Evolutionary conservation across 371 early-diverging fungal genomes (phyloP).

Genomic region (Mortierella sp.): DNA sequence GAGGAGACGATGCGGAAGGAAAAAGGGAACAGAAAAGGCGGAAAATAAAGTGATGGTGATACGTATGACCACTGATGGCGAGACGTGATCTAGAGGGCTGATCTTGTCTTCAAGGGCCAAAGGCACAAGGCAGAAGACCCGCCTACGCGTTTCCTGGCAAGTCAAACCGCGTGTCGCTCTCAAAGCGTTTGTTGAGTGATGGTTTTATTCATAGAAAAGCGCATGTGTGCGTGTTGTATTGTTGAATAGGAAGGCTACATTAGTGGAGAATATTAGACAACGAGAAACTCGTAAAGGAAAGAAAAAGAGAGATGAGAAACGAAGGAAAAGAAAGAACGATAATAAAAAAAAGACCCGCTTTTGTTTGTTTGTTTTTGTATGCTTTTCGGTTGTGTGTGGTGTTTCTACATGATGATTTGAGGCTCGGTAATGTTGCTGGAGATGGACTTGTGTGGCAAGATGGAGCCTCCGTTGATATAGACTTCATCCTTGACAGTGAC

Average conservation of each 20-base stretch:
- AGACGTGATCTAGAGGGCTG: too few relatives aligned
- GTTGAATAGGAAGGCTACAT: background rate
- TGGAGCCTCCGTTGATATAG: slow-evolving; percentile 94
- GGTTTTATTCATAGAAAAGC: slow-evolving; percentile 2
- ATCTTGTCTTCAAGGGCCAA: too few relatives aligned
- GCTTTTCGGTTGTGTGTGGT: background rate
- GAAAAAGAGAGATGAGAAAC: background rate
- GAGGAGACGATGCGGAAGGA: background rate
- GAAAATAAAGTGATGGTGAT: too few relatives aligned
- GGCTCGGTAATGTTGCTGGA: slow-evolving; percentile 91
- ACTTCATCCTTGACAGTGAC: slow-evolving; percentile 93
- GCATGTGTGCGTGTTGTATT: background rate
- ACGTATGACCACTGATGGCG: too few relatives aligned
- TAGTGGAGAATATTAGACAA: slow-evolving; percentile 9
- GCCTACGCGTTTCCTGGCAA: background rate
- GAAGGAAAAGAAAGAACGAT: background rate
- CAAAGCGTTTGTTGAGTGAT: background rate
- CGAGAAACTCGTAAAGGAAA: background rate
- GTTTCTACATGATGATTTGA: slow-evolving; percentile 89
- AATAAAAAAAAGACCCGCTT: slow-evolving; percentile 3
- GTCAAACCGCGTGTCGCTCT: background rate
- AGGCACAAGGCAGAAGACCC: background rate
- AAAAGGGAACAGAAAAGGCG: background rate
- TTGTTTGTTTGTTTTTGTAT: slow-evolving; percentile 13
- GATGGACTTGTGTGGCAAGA: slow-evolving; percentile 95